Evolutionary conservation across 2,329 filamentous ascomycete genomes (phyloP).

Genomic region (Teratosphaeria zuluensis): DNA sequence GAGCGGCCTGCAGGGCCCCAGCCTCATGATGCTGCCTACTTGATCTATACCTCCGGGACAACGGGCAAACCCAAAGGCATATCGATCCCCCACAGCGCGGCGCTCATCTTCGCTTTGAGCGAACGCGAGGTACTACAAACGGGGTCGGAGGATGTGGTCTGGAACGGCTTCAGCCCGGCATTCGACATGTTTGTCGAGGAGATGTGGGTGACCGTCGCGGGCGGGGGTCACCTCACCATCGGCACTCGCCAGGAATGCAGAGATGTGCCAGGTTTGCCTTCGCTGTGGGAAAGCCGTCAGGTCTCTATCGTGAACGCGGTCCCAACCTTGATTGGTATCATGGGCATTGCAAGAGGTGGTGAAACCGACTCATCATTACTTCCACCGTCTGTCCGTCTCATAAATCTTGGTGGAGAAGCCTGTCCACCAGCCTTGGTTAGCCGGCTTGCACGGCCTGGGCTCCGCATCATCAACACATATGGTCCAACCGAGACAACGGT

Average conservation of each 20-base stretch:
- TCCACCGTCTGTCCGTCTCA: background rate
- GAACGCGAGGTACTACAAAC: background rate
- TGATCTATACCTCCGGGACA: background rate
- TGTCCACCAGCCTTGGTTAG: background rate
- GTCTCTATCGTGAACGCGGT: background rate
- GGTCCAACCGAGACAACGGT: background rate
- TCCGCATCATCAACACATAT: background rate
- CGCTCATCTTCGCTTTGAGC: background rate
- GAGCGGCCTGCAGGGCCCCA: background rate
- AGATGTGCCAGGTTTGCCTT: background rate
- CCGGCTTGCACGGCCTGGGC: background rate
- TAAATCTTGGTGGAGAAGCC: background rate
- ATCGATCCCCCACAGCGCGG: background rate
- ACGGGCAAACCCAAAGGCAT: background rate
- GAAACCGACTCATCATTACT: background rate
- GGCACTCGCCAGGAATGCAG: background rate
- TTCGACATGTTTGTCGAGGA: background rate
- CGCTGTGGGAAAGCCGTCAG: background rate
- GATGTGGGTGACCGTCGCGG: background rate
- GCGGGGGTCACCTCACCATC: background rate
- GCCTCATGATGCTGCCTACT: background rate
- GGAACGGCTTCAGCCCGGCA: background rate
- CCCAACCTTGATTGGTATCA: background rate
- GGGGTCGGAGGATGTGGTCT: background rate
- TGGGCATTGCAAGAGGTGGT: background rate